Percentiles rank a stretch among this genome's conserved stretches.
Evolutionary conservation across 2,329 filamentous ascomycete species (phyloP).

Genomic region (Colletotrichum destructivum): DNA sequence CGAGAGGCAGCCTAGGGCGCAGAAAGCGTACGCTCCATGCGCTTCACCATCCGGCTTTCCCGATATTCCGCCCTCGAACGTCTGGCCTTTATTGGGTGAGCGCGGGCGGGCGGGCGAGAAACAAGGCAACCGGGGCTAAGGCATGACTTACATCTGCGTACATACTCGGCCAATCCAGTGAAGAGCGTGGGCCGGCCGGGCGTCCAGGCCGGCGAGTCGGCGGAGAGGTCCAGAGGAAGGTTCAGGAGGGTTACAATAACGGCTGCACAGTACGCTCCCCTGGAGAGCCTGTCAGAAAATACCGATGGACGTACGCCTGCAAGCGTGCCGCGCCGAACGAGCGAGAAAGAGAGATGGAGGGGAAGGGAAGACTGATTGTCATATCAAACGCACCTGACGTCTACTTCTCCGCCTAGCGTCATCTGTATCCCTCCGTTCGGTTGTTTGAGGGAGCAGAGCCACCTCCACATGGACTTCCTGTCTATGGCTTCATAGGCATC

Average conservation of each 20-base stretch:
- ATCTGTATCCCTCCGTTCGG: constrained; percentile 91
- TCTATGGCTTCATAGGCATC: constrained; percentile 84
- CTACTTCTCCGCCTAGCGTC: constrained; percentile 88
- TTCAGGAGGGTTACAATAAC: constrained; percentile 87
- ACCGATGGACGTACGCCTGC: background rate
- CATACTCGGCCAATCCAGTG: constrained; percentile 82
- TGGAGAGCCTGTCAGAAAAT: constrained; percentile 53
- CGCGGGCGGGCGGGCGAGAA: background rate
- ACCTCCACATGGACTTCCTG: constrained; percentile 89
- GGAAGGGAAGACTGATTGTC: background rate
- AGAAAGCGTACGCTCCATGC: constrained; percentile 97
- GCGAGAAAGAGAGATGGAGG: background rate
- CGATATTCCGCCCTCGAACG: constrained; percentile 94
- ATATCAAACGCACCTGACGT: constrained; percentile 78
- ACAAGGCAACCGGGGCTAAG: constrained; percentile 36
- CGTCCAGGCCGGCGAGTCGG: constrained; percentile 77
- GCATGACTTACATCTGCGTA: constrained; percentile 79
- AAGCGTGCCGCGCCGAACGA: background rate
- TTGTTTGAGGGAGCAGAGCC: constrained; percentile 90
- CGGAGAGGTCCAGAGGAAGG: constrained; percentile 84
- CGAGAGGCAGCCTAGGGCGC: constrained; percentile 89
- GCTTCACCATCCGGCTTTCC: constrained; percentile 89
- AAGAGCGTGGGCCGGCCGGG: constrained; percentile 76
- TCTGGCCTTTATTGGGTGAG: constrained; percentile 75
- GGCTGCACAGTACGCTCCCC: constrained; percentile 93